Evolutionary conservation across 2,329 filamentous ascomycete genomes (phyloP).

Genomic region (Parascedosporium putredinis): DNA sequence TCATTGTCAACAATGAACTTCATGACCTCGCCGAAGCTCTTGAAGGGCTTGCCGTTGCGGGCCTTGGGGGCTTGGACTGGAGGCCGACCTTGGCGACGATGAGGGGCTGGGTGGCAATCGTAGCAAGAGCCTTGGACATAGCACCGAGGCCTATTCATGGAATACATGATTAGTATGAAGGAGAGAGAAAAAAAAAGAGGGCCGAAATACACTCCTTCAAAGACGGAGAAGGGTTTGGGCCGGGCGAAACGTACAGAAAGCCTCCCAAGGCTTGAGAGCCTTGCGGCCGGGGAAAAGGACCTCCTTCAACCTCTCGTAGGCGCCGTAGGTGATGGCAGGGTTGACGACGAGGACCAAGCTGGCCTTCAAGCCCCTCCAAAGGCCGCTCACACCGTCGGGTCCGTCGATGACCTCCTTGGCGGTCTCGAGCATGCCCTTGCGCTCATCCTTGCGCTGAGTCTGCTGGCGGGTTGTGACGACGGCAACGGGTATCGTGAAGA

Average conservation of each 20-base stretch:
- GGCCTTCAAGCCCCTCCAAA: constrained; percentile 94
- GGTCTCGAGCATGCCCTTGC: constrained; percentile 78
- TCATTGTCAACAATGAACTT: constrained; percentile 84
- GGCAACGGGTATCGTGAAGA: constrained; percentile 93
- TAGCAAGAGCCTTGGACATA: constrained; percentile 85
- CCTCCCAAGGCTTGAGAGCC: constrained; percentile 71
- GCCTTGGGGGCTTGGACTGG: constrained; percentile 79
- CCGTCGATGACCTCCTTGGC: constrained; percentile 81
- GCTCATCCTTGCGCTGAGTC: constrained; percentile 74
- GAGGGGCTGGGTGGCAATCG: constrained; percentile 82
- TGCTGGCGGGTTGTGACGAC: constrained; percentile 95
- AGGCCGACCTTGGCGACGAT: constrained; percentile 97
- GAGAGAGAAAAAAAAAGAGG: background rate
- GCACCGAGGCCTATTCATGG: constrained; percentile 65
- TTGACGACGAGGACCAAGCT: constrained; percentile 93
- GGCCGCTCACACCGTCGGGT: constrained; percentile 77
- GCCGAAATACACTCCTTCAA: background rate
- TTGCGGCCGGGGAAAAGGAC: constrained; percentile 66
- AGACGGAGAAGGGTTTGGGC: background rate
- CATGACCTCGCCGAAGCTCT: constrained; percentile 91
- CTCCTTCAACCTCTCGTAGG: constrained; percentile 80
- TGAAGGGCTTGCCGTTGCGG: constrained; percentile 83
- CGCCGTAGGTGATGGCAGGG: constrained; percentile 93
- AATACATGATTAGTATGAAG: constrained; percentile 1
- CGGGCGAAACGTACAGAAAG: constrained; percentile 65